Percentiles rank a stretch among this genome's conserved stretches.
Conservation (phyloP, 202 grass and related monocot species). For the Digitaria exilis region DNA sequence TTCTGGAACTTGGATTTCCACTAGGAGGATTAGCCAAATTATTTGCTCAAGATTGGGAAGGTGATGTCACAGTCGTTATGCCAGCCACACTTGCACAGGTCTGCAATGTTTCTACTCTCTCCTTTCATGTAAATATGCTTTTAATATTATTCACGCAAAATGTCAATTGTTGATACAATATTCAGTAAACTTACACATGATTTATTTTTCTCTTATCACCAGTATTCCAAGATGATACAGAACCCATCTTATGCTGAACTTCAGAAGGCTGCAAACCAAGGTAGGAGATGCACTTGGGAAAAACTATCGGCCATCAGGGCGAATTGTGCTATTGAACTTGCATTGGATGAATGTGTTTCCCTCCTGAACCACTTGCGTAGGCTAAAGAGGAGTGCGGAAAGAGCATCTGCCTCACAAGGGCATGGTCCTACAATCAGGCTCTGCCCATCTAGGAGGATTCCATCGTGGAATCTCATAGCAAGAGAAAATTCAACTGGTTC, state of each 20-base stretch:
- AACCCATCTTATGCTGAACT: slow-evolving; percentile 80
- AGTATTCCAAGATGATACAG: slow-evolving; percentile 98
- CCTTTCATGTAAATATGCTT: not conserved
- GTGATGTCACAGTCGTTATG: slow-evolving; percentile 93
- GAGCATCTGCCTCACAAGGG: slow-evolving; percentile 77
- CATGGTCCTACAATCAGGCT: slow-evolving; percentile 56
- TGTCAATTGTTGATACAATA: not conserved
- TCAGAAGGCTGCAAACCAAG: slow-evolving; percentile 88
- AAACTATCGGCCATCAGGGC: slow-evolving; percentile 89
- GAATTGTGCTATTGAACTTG: slow-evolving; percentile 89
- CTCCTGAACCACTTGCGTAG: slow-evolving; percentile 89
- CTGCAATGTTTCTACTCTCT: slow-evolving; percentile 19
- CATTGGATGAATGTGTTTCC: slow-evolving; percentile 81
- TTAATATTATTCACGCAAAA: not conserved
- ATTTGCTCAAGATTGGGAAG: slow-evolving; percentile 97
- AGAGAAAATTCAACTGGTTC: slow-evolving; percentile 93
- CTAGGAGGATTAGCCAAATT: slow-evolving; percentile 84
- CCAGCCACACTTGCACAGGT: slow-evolving; percentile 92
- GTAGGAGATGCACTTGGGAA: slow-evolving; percentile 87
- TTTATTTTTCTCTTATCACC: slow-evolving; percentile 33
- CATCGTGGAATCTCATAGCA: slow-evolving; percentile 97
- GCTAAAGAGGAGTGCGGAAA: slow-evolving; percentile 76
- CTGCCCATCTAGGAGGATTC: slow-evolving; percentile 88
- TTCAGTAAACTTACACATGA: slow-evolving; percentile 24
- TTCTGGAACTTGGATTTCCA: slow-evolving; percentile 85